Evolutionary conservation across 306 rosid genomes (phyloP).

Genomic region (Oxytropis ochrocephala): DNA sequence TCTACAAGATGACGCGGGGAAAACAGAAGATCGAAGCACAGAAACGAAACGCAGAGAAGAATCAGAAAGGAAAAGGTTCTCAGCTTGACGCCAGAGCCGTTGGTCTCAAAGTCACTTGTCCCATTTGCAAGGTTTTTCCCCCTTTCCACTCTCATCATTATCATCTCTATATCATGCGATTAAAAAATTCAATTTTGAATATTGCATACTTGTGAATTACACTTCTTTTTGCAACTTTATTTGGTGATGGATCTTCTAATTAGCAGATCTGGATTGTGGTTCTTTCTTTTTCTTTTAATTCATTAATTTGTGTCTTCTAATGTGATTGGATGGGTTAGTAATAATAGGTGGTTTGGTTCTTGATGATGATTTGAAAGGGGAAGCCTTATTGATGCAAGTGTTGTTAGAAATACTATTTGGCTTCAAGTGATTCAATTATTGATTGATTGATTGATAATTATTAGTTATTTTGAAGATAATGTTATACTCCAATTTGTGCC

Average conservation of each 20-base stretch:
- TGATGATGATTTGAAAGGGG: not conserved
- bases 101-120: slow-evolving; percentile 73
- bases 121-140: slow-evolving; percentile 72
- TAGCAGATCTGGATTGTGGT: slow-evolving; percentile 15
- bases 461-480: not conserved
- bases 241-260: not conserved
- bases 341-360: not conserved
- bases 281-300: not conserved
- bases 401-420: not conserved
- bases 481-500: not conserved
- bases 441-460: not conserved
- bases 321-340: not conserved
- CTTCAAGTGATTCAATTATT: slow-evolving; percentile 16
- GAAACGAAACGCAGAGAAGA: slow-evolving; percentile 69
- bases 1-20: slow-evolving; percentile 67
- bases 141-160: not conserved
- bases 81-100: slow-evolving; percentile 88
- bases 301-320: not conserved
- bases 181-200: not conserved
- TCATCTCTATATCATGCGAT: not conserved
- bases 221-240: not conserved
- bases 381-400: not conserved
- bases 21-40: slow-evolving; percentile 99
- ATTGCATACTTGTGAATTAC: not conserved
- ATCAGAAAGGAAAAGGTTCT: slow-evolving; percentile 75